Evolutionary conservation across 176 grass and related monocot genomes (phyloP).

Genomic region (Tuctoria greenei): DNA sequence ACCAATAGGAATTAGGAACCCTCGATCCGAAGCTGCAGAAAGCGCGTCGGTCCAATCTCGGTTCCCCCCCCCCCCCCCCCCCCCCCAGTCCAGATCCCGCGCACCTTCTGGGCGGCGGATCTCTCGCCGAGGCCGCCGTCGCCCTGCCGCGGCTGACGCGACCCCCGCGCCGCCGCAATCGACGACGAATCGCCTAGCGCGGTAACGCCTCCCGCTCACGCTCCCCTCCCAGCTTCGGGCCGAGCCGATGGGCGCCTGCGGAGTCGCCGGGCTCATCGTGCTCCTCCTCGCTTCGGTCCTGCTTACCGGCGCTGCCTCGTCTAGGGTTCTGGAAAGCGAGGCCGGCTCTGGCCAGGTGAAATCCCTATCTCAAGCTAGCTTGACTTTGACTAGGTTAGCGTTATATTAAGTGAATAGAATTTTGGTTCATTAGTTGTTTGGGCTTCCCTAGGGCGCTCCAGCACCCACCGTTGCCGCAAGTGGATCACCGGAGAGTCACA

Average conservation of each 20-base stretch:
- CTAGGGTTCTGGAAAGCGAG: constrained; percentile 41
- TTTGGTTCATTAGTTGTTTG: constrained; percentile 1
- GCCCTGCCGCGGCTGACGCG: constrained; percentile 17
- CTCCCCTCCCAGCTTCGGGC: neutral
- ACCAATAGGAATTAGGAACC: neutral
- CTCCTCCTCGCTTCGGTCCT: constrained; percentile 37
- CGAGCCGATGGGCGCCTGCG: constrained; percentile 30
- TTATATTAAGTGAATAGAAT: neutral
- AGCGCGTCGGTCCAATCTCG: neutral
- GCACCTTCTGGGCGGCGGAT: neutral
- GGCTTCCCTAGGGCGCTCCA: constrained; percentile 31
- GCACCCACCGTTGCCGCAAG: constrained; percentile 1
- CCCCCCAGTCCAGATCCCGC: constrained; percentile 37
- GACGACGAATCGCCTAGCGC: constrained; percentile 26
- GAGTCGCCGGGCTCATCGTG: constrained; percentile 9
- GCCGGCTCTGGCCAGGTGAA: constrained; percentile 22
- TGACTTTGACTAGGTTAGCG: neutral
- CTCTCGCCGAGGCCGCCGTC: neutral
- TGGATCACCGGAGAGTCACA: constrained; percentile 17
- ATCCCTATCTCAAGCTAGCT: neutral
- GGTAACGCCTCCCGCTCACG: neutral
- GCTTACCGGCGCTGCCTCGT: constrained; percentile 4
- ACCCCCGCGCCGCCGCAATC: constrained; percentile 17
- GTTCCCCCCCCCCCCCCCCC: neutral
- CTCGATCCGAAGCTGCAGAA: neutral